Base-by-base conservation (phyloP, 2,329 filamentous ascomycete species). In the Botrytis aclada region DNA sequence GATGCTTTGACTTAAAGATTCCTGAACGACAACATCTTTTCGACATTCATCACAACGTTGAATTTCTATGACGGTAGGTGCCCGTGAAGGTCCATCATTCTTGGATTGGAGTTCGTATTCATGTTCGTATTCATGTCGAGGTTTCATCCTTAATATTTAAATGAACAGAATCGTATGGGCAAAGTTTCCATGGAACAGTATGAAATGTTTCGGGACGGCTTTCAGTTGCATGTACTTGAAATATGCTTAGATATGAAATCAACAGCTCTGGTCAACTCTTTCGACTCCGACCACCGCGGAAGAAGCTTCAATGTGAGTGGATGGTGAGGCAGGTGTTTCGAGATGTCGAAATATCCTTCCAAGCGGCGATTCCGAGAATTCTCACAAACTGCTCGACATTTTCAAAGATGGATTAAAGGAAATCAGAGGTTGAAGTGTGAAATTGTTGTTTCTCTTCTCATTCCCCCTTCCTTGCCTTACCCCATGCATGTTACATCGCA, bases 401-500 rank as follows among this genome's bases (percentile, higher is more conserved):
- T 32, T n/a, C 8, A 64, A 64, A 39, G 64, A 29, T 20, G 45
- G n/a, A 32, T 45, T 32, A 20, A 64, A 32, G 29, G 45, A 47
- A 47, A 29, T 25, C 22, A 22, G 32, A 47, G 10, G 61, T 41
- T 41, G 6, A 37, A n/a, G 14, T 41, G 37, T 66, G 16, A 66
- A 66, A 29, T 66, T 54, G 45, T 22, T 29, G 18, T 39, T 54
- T 67, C 34, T 20, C 29, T 54, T 14, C 37, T 66, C 37, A 43
- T 41, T n/a, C 20, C 51, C 14, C 63, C 45, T n/a, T n/a, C n/a
- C 45, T 54, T 54, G 45, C 41, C n/a, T 47, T 16, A 56, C 29
- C 22, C 32, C 45, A 65, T 65, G 62, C 45, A 29, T 22, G 32
- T 67, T 34, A 34, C 43, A 67, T 67, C 9, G 64, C 64, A 67